A percentile compares a stretch with the other conserved stretches of the same genome.
Conservation (phyloP, 2,329 filamentous ascomycete species). For the Ustulina deusta region DNA sequence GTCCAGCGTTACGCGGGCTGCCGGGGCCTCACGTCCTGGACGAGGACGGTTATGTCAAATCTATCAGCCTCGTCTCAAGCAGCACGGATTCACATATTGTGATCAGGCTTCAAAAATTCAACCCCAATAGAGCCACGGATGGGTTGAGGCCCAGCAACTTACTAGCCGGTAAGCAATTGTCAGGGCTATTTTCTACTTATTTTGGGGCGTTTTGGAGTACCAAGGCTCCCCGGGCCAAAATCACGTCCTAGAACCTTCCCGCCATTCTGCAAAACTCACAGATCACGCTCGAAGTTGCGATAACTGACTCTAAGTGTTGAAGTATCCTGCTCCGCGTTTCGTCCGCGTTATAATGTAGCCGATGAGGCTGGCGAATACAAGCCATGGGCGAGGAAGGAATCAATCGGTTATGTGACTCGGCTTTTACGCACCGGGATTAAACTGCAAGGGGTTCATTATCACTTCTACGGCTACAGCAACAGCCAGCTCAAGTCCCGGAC, state of each 20-base stretch:
- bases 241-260: not conserved
- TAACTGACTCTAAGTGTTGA: not conserved
- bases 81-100: slow-evolving; percentile 12
- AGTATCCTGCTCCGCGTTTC: slow-evolving; percentile 22
- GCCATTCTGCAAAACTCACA: not conserved
- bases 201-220: not conserved
- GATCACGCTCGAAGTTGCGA: not conserved
- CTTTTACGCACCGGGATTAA: slow-evolving; percentile 20
- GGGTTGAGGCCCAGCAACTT: slow-evolving; percentile 15
- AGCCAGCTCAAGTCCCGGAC: slow-evolving; percentile 27
- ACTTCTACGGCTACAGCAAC: slow-evolving; percentile 31
- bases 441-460: slow-evolving; percentile 19
- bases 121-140: slow-evolving; percentile 17
- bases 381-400: slow-evolving; percentile 26
- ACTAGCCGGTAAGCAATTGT: slow-evolving; percentile 3
- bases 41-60: slow-evolving; percentile 19
- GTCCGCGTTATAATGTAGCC: slow-evolving; percentile 20
- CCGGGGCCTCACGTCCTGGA: slow-evolving; percentile 12
- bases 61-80: slow-evolving; percentile 12
- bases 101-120: slow-evolving; percentile 19
- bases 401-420: slow-evolving; percentile 10
- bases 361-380: slow-evolving; percentile 22
- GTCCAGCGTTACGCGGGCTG: slow-evolving; percentile 1
- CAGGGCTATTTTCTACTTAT: not conserved
- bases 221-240: not conserved